Conservation (phyloP, 306 rosid genomes). For the Quercus mongolica region DNA sequence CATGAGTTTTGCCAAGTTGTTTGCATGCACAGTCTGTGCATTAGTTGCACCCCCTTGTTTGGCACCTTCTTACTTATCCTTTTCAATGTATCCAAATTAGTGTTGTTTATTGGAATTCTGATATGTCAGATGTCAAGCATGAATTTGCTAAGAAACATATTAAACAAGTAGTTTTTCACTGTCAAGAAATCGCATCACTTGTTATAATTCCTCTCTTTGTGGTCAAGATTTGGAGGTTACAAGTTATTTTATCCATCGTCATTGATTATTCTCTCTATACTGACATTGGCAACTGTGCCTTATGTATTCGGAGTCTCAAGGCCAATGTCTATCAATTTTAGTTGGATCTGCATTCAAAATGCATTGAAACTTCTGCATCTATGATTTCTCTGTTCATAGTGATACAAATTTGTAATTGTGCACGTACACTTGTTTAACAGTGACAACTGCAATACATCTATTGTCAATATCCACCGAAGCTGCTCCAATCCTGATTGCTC, state of each 20-base stretch:
- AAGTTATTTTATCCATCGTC: too few relatives aligned
- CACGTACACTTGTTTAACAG: constrained; percentile 34
- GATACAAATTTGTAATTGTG: neutral
- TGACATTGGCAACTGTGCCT: neutral
- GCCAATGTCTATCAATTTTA: neutral
- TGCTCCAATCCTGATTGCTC: constrained; percentile 55
- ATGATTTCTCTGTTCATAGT: neutral
- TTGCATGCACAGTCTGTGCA: neutral
- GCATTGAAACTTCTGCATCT: neutral
- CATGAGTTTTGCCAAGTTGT: neutral
- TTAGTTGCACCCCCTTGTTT: neutral
- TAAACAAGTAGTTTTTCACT: neutral
- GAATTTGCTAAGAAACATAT: neutral
- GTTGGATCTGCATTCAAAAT: neutral
- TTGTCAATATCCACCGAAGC: constrained; percentile 68
- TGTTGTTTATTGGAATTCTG: neutral
- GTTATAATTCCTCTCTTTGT: too few relatives aligned
- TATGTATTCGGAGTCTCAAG: neutral
- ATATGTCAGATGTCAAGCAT: neutral
- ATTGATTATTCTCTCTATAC: constrained; percentile 1
- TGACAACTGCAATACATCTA: constrained; percentile 70
- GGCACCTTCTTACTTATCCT: neutral
- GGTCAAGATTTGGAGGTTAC: too few relatives aligned
- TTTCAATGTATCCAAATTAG: neutral
- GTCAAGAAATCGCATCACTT: neutral